Evolutionary conservation across 495 filamentous ascomycete species (phyloP).

Genomic region (Ramalina intermedia): DNA sequence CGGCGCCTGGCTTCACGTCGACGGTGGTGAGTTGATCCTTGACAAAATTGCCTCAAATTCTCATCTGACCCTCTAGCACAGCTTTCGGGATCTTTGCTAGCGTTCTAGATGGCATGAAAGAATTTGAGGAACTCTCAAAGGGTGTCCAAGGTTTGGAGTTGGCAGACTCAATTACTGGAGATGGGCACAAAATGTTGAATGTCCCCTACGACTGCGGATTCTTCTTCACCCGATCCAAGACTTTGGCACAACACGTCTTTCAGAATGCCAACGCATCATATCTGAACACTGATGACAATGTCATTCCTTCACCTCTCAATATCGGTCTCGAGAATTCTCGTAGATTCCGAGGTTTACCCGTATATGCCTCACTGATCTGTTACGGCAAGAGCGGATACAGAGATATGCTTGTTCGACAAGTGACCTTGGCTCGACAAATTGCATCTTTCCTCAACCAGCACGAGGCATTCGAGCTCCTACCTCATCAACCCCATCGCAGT

Average conservation of each 20-base stretch:
- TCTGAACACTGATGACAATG: conserved; percentile 32
- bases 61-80: conserved; percentile 2
- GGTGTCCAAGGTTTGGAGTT: conserved; percentile 57
- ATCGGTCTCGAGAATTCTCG: conserved; percentile 85
- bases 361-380: conserved; percentile 65
- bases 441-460: conserved; percentile 45
- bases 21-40: conserved; percentile 40
- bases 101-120: conserved; percentile 39
- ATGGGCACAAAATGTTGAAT: conserved; percentile 87
- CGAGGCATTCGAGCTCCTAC: conserved; percentile 51
- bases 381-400: conserved; percentile 59
- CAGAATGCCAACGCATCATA: conserved; percentile 80
- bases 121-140: conserved; percentile 42
- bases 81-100: conserved; percentile 81
- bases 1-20: conserved; percentile 78
- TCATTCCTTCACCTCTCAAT: conserved; percentile 70
- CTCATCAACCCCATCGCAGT: conserved; percentile 25
- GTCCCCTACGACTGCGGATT: conserved; percentile 92
- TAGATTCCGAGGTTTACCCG: conserved; percentile 76
- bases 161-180: conserved; percentile 73
- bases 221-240: conserved; percentile 56
- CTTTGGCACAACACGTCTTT: conserved; percentile 48
- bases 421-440: conserved; percentile 52
- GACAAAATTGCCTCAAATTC: too few relatives aligned
- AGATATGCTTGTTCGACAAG: conserved; percentile 57